Percentiles rank a stretch among this genome's conserved stretches.
phyloP scores from a whole-genome alignment of 306 rosid genomes.

The Fragaria vesca region DNA sequence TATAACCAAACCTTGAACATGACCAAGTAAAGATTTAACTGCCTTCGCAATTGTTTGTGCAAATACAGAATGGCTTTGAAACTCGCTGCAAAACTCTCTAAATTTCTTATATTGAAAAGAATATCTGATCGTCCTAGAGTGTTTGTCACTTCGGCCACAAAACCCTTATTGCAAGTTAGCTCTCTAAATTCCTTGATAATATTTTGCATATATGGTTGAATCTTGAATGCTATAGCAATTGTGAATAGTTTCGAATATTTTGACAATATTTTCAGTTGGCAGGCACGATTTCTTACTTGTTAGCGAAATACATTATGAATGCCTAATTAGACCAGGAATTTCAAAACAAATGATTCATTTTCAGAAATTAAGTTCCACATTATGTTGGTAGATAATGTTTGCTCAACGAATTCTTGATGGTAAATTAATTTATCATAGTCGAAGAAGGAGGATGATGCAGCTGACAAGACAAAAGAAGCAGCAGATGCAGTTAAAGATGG shows the following conservation, averaged over 20 bases:
- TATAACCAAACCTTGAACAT: background rate
- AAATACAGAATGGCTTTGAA: conserved; percentile 14
- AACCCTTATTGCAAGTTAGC: conserved; percentile 45
- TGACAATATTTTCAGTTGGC: background rate
- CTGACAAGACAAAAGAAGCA: conserved; percentile 46
- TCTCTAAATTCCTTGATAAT: background rate
- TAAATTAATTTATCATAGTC: background rate
- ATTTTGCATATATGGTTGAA: background rate
- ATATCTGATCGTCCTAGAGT: conserved; percentile 4
- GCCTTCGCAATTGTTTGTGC: background rate
- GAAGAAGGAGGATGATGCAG: conserved; percentile 35
- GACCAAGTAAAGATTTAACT: conserved; percentile 1
- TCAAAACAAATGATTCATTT: background rate
- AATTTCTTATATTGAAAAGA: background rate
- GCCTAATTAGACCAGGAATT: background rate
- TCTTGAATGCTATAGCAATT: background rate
- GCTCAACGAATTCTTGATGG: background rate
- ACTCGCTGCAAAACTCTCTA: conserved; percentile 25
- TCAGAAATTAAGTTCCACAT: background rate
- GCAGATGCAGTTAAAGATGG: conserved; percentile 47
- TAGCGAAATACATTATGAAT: background rate
- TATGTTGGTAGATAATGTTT: background rate
- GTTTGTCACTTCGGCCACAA: conserved; percentile 34
- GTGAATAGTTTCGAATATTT: background rate
- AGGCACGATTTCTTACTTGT: background rate